Base-by-base conservation (phyloP, 768 basidiomycete genomes). In the Psilocybe cubensis region DNA sequence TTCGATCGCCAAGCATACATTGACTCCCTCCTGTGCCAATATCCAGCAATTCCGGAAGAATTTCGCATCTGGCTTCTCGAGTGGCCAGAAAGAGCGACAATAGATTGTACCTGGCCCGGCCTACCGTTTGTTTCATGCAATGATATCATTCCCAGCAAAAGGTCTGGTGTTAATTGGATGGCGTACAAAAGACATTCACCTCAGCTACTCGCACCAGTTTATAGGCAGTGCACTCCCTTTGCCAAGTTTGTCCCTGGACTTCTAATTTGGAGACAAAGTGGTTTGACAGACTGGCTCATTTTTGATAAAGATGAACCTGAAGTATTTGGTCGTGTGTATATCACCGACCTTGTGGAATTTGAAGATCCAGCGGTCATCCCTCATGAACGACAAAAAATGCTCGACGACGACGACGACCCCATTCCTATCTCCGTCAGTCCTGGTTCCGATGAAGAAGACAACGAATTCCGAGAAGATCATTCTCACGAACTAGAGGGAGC, bases 71-170 rank as follows among this genome's bases (percentile, higher is more conserved):
- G 46, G 46, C n/a, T 8, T 1, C 46, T 48, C n/a, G 46, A 48
- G 21, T 48, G 46, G 46, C 28, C 46, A 8, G 25, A 25, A 3
- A 25, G 28, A 2, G 12, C 51, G 9, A 20, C 41, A 4, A 49
- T 57, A 28, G n/a, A 25, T 1, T 42, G 25, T 21, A 54, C 21
- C 3, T 61, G 59, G 59, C 59, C 59, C 6, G 55, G 44, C 1
- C 45, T 61, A 3, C 50, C 58, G 4, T 35, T 54, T 20, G 24
- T 17, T 2, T 2, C 38, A 0, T 49, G 43, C 29, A 3, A 7
- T 10, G 25, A 9, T 1, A 0, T 12, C 4, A 10, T 2, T 1
- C 4, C 1, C 0, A 43, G 18, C 23, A 8, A 1, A n/a, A 27
- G 40, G 11, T 11, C 5, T 21, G 40, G 27, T 3, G 52, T 43